These are phyloP conservation scores for Closterium sp. DNA, from an alignment of 139 green algal genomes.

Conservation along the genomic window DNA sequence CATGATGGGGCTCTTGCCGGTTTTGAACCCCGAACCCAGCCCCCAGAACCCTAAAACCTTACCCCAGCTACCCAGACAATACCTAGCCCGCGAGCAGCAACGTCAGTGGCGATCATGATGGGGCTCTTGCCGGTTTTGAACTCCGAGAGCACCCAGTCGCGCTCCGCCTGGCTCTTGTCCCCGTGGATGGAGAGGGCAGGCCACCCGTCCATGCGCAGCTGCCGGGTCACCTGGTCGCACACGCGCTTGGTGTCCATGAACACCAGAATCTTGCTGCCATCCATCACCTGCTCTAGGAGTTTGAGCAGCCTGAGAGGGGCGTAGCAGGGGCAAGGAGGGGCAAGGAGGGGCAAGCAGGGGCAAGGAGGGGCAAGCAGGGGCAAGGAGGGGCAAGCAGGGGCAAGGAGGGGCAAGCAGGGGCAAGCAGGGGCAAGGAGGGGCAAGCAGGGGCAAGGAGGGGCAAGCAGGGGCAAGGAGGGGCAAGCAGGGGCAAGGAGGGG, in stretches of 20 bases:
- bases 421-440: too few relatives aligned
- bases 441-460: too few relatives aligned
- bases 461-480: too few relatives aligned
- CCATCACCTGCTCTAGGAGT: slow-evolving; percentile 77
- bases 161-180: slow-evolving; percentile 61
- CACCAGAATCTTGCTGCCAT: slow-evolving; percentile 71
- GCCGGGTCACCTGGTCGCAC: slow-evolving; percentile 83
- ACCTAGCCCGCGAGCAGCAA: slow-evolving; percentile 53
- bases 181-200: slow-evolving; percentile 60
- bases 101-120: slow-evolving; percentile 60
- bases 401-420: too few relatives aligned
- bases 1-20: slow-evolving; percentile 56
- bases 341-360: too few relatives aligned
- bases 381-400: too few relatives aligned
- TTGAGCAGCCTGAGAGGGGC: slow-evolving; percentile 53
- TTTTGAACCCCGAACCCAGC: slow-evolving; percentile 53
- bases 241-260: slow-evolving; percentile 92
- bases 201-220: slow-evolving; percentile 75
- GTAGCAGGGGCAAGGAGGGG: too few relatives aligned
- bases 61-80: slow-evolving; percentile 53
- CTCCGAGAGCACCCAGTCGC: slow-evolving; percentile 55
- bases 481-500: too few relatives aligned
- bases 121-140: slow-evolving; percentile 57
- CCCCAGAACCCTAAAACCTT: slow-evolving; percentile 18
- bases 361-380: too few relatives aligned